Evolutionary conservation across 2,329 filamentous ascomycete genomes (phyloP).

Genomic region (Coniella lustricola): DNA sequence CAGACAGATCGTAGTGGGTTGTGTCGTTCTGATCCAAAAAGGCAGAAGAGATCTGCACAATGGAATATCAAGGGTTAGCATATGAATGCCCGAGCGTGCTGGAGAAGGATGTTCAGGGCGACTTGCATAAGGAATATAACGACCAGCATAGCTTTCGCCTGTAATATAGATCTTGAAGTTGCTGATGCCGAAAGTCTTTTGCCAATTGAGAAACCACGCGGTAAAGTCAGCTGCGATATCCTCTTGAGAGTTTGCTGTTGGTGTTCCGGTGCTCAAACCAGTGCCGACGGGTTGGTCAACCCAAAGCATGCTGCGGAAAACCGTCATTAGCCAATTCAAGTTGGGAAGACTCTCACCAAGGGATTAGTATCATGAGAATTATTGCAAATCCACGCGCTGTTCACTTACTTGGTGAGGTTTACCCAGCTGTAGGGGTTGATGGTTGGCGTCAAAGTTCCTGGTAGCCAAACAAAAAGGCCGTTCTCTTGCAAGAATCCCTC

Average conservation of each 20-base stretch:
- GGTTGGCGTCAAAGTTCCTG: constrained; percentile 4
- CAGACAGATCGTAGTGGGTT: constrained; percentile 29
- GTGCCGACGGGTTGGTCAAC: constrained; percentile 3
- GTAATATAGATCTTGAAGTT: constrained; percentile 42
- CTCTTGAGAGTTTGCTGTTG: constrained; percentile 1
- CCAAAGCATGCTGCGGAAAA: background rate
- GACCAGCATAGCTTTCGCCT: constrained; percentile 46
- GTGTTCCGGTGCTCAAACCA: background rate
- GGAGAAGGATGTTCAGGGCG: too few species aligned
- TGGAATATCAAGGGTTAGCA: too few species aligned
- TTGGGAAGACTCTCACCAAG: background rate
- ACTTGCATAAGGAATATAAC: constrained; percentile 4
- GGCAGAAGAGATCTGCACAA: constrained; percentile 42
- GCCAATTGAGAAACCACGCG: constrained; percentile 2
- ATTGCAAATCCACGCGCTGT: background rate
- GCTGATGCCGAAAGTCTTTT: background rate
- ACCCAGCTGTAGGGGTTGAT: constrained; percentile 9
- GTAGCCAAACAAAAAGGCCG: constrained; percentile 1
- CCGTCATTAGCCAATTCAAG: background rate
- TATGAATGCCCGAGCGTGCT: too few species aligned
- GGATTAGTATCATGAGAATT: background rate
- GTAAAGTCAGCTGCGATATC: constrained; percentile 4
- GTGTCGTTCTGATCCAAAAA: constrained; percentile 40
- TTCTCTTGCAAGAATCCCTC: constrained; percentile 8
- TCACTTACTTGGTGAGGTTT: constrained; percentile 3